Conservation (phyloP, 441 rosid species). For the Brassica hybrid region DNA sequence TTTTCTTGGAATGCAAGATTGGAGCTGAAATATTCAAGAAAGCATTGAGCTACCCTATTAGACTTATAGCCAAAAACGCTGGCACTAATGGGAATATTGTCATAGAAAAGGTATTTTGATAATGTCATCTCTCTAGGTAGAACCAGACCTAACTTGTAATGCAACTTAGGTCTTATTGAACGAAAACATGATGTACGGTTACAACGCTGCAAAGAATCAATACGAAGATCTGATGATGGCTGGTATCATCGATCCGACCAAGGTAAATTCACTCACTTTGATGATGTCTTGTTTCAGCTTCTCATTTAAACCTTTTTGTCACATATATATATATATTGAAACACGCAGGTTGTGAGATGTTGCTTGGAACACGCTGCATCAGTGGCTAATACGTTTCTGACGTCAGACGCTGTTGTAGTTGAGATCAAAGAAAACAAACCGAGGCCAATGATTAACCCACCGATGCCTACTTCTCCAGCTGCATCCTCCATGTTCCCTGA, state of each 20-base stretch:
- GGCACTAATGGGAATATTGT: conserved; percentile 77
- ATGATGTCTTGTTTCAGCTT: background rate
- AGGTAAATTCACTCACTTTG: conserved; percentile 51
- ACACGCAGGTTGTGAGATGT: conserved; percentile 86
- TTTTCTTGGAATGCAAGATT: conserved; percentile 50
- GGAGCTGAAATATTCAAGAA: conserved; percentile 88
- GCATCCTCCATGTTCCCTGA: conserved; percentile 37
- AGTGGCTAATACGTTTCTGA: conserved; percentile 81
- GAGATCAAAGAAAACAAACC: conserved; percentile 63
- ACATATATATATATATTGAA: no score
- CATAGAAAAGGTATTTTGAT: conserved; percentile 61
- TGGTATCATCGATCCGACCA: conserved; percentile 87
- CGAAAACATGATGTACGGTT: conserved; percentile 63
- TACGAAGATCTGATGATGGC: conserved; percentile 79
- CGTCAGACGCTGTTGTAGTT: conserved; percentile 78
- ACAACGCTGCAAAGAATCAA: conserved; percentile 76
- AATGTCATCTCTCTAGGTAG: background rate
- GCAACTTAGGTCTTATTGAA: conserved; percentile 53
- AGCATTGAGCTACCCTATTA: conserved; percentile 76
- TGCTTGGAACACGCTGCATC: conserved; percentile 92
- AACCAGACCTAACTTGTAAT: background rate
- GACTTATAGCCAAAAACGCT: conserved; percentile 83
- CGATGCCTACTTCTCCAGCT: conserved; percentile 47
- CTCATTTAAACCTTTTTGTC: background rate
- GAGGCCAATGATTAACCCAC: conserved; percentile 52